These are phyloP conservation scores for Nowakowskiella sp. DNA, from an alignment of 192 early-diverging fungal species.

Conservation along the genomic window DNA sequence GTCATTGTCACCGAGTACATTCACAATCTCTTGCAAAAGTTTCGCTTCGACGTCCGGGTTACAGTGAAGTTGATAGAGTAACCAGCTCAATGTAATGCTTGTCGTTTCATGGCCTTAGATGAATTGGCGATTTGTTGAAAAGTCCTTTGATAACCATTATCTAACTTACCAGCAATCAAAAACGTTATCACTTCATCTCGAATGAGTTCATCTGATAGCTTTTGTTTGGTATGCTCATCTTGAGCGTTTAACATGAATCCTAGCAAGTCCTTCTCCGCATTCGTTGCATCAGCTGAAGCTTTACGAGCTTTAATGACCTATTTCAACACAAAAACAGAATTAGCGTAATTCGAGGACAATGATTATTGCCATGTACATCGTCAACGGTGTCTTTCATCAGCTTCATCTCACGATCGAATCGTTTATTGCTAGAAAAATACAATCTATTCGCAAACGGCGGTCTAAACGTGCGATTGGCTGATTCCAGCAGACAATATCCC, in stretches of 20 bases:
- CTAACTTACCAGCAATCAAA: conserved; percentile 40
- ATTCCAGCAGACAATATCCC: conserved; percentile 28
- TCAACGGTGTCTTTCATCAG: conserved; percentile 42
- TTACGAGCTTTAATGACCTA: conserved; percentile 45
- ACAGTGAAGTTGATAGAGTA: conserved; percentile 33
- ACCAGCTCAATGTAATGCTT: conserved; percentile 44
- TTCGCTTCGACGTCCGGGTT: conserved; percentile 34
- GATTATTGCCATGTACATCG: too few species aligned
- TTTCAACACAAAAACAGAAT: too few species aligned
- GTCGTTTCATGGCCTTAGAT: conserved; percentile 40
- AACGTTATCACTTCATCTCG: conserved; percentile 58
- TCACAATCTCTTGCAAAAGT: conserved; percentile 41
- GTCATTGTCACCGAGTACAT: conserved; percentile 24
- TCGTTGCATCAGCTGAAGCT: conserved; percentile 14
- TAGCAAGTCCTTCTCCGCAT: conserved; percentile 37
- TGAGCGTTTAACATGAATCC: conserved; percentile 50
- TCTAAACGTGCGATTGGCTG: conserved; percentile 15
- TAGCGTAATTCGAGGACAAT: too few species aligned
- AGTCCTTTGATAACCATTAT: background rate
- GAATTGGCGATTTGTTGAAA: background rate
- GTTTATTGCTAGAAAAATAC: conserved; percentile 29
- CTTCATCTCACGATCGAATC: conserved; percentile 23
- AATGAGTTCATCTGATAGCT: conserved; percentile 36
- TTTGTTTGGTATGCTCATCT: conserved; percentile 20
- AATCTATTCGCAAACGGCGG: conserved; percentile 35